phyloP scores from a whole-genome alignment of 208 protist species.

The Blechomonas ayalai region DNA sequence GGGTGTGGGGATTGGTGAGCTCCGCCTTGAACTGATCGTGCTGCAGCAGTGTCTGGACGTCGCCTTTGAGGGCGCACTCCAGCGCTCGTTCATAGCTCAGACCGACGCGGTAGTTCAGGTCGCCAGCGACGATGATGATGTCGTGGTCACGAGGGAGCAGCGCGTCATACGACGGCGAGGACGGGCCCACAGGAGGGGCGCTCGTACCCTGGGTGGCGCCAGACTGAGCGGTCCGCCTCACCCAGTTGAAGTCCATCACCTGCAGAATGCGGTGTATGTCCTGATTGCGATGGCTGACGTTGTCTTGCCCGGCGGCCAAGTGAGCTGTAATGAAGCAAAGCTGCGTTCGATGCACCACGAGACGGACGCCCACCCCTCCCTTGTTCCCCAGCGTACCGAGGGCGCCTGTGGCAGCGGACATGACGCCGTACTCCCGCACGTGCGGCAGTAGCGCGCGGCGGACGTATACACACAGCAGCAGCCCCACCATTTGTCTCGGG shows the following conservation, averaged over 20 bases:
- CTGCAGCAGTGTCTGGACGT: constrained; percentile 40
- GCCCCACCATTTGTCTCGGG: constrained; percentile 77
- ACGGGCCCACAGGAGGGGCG: constrained; percentile 19
- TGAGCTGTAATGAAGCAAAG: constrained; percentile 90
- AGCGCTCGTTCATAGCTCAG: constrained; percentile 73
- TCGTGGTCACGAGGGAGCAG: constrained; percentile 79
- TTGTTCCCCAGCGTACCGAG: constrained; percentile 90
- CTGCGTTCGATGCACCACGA: constrained; percentile 64
- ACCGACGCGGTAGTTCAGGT: constrained; percentile 91
- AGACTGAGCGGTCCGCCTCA: constrained; percentile 19
- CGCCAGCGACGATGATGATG: constrained; percentile 85
- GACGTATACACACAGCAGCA: constrained; percentile 78
- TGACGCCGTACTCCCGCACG: constrained; percentile 45
- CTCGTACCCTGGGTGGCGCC: background rate
- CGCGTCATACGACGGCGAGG: constrained; percentile 11
- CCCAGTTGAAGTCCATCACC: constrained; percentile 80
- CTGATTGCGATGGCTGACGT: constrained; percentile 82
- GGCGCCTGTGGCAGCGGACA: constrained; percentile 76
- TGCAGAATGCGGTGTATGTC: constrained; percentile 86
- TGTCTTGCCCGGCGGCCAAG: constrained; percentile 88
- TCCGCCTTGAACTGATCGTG: constrained; percentile 80
- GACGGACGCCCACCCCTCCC: constrained; percentile 77
- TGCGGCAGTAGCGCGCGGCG: constrained; percentile 46
- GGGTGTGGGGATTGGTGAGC: constrained; percentile 57
- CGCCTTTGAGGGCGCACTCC: constrained; percentile 15